phyloP scores from a whole-genome alignment of 768 basidiomycete genomes.

The Epithele typhae region DNA sequence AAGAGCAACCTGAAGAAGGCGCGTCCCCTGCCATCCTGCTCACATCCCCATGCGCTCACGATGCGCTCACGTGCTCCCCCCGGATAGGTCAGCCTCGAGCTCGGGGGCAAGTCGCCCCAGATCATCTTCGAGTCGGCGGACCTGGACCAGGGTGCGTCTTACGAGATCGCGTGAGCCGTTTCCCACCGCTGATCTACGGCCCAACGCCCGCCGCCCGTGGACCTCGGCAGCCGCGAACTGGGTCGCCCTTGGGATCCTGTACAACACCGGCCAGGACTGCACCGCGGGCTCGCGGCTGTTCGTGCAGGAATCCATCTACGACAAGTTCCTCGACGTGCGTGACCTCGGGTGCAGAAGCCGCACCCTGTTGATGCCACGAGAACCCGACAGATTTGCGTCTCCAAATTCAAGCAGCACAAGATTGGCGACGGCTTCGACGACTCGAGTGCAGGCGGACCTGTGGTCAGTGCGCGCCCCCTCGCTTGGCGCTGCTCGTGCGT shows the following conservation, averaged over 20 bases:
- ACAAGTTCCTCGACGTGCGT: slow-evolving; percentile 60
- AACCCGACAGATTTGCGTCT: slow-evolving; percentile 42
- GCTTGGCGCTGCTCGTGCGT: too few relatives aligned
- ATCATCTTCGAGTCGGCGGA: slow-evolving; percentile 90
- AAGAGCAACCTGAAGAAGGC: slow-evolving; percentile 94
- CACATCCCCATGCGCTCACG: too few relatives aligned
- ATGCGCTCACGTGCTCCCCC: too few relatives aligned
- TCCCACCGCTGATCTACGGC: not conserved
- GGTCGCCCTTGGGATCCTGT: slow-evolving; percentile 82
- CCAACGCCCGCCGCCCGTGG: too few relatives aligned
- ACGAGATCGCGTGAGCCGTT: not conserved
- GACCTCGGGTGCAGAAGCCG: too few relatives aligned
- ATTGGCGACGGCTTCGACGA: slow-evolving; percentile 84
- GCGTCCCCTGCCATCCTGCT: too few relatives aligned
- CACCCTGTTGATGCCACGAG: not conserved
- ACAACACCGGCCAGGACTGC: slow-evolving; percentile 91
- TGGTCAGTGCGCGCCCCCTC: slow-evolving; percentile 49
- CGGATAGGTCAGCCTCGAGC: slow-evolving; percentile 79
- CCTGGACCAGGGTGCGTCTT: slow-evolving; percentile 68
- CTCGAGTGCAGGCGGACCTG: slow-evolving; percentile 71
- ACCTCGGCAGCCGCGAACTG: slow-evolving; percentile 68
- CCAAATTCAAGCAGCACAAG: slow-evolving; percentile 62
- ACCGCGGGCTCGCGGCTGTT: slow-evolving; percentile 89
- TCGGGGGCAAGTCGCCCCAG: slow-evolving; percentile 91
- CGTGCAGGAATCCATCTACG: slow-evolving; percentile 84